These are phyloP conservation scores for Xylariaceae sp. DNA, from an alignment of 2,329 filamentous ascomycete genomes.

Conservation along the genomic window DNA sequence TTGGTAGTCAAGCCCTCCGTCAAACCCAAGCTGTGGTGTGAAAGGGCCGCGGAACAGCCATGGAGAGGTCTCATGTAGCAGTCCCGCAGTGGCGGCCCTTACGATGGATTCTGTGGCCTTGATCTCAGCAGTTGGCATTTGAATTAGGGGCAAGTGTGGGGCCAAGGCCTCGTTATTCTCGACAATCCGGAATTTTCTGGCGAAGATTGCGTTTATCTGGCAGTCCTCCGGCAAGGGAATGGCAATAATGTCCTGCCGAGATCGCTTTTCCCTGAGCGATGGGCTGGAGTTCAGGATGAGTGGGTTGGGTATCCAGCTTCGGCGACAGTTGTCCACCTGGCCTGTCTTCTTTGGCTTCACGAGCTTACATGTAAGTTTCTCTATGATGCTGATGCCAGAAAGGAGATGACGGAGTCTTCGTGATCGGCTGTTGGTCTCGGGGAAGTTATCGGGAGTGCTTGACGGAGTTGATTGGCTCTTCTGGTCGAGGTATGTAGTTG, in stretches of 20 bases:
- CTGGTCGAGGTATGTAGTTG: conserved; percentile 17
- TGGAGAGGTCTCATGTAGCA: conserved; percentile 21
- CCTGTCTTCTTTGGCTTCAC: conserved; percentile 17
- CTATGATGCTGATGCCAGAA: conserved; percentile 20
- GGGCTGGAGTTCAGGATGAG: conserved; percentile 20
- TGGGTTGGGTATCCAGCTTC: conserved; percentile 25
- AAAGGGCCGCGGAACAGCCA: conserved; percentile 38
- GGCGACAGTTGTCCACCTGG: conserved; percentile 22
- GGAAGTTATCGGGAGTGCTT: conserved; percentile 17
- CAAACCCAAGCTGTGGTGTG: conserved; percentile 41
- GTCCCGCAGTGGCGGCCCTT: conserved; percentile 24
- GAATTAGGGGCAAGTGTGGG: conserved; percentile 28
- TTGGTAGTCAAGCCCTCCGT: conserved; percentile 39
- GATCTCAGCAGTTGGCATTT: conserved; percentile 38
- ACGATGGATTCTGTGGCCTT: conserved; percentile 34
- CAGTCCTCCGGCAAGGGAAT: conserved; percentile 32
- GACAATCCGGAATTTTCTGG: conserved; percentile 37
- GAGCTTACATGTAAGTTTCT: conserved; percentile 19
- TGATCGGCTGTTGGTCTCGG: conserved; percentile 13
- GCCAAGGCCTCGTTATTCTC: conserved; percentile 31
- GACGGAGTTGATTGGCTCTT: conserved; percentile 16
- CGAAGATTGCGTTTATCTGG: conserved; percentile 40
- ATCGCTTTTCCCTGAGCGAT: conserved; percentile 17
- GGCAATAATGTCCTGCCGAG: conserved; percentile 7
- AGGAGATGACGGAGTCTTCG: conserved; percentile 20